These are phyloP conservation scores for Agapanthus africanus DNA, from an alignment of 106 monocot genomes.

Conservation along the genomic window DNA sequence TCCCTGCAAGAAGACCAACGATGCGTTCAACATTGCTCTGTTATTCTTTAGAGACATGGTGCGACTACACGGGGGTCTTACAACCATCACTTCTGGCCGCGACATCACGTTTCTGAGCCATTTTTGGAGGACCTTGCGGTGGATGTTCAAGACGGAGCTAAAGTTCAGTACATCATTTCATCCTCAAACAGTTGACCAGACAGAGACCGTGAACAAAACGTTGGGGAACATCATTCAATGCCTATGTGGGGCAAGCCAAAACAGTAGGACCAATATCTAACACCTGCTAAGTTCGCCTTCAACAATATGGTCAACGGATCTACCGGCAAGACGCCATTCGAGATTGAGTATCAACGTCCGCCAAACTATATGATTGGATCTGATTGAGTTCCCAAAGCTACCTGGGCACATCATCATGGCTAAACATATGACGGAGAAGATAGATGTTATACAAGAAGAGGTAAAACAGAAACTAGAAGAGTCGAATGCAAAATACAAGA, in stretches of 20 bases:
- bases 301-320: background rate
- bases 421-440: background rate
- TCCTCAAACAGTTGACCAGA: slow-evolving; percentile 11
- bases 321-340: background rate
- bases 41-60: slow-evolving; percentile 2
- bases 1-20: background rate
- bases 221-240: background rate
- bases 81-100: background rate
- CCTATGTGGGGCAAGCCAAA: background rate
- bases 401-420: background rate
- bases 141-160: background rate
- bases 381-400: background rate
- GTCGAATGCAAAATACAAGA: background rate
- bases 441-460: background rate
- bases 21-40: background rate
- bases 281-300: background rate
- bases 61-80: background rate
- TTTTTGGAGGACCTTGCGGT: slow-evolving; percentile 10
- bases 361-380: background rate
- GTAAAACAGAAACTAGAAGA: background rate
- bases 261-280: background rate
- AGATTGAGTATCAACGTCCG: background rate
- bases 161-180: background rate
- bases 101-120: slow-evolving; percentile 3
- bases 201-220: background rate